phyloP scores from a whole-genome alignment of 2,329 filamentous ascomycete species.

The Colletotrichum caudatum region DNA sequence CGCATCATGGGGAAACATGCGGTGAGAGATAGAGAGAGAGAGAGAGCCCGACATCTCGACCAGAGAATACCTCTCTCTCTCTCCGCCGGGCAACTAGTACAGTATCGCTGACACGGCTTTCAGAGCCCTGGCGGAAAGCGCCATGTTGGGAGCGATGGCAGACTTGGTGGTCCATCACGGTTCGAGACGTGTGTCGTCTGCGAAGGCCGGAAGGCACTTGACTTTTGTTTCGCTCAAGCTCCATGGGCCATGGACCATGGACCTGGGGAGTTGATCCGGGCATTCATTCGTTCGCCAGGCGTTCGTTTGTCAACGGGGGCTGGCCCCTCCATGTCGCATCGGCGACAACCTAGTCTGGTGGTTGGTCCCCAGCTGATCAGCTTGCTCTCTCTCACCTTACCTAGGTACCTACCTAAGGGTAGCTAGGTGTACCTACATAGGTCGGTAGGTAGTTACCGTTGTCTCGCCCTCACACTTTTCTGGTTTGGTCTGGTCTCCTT shows the following conservation, averaged over 20 bases:
- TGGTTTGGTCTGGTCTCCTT: constrained; percentile 3
- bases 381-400: too few relatives aligned
- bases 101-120: neutral
- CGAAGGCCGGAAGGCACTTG: neutral
- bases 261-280: neutral
- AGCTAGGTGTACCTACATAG: too few relatives aligned
- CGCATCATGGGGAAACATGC: neutral
- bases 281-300: neutral
- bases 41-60: constrained; percentile 1
- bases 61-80: too few relatives aligned
- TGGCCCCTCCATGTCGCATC: constrained; percentile 23
- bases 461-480: neutral
- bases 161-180: neutral
- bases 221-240: neutral
- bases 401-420: too few relatives aligned
- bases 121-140: neutral
- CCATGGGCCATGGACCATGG: neutral
- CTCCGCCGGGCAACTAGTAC: too few relatives aligned
- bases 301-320: constrained; percentile 9
- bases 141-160: neutral
- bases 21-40: too few relatives aligned
- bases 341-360: neutral
- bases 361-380: constrained; percentile 1
- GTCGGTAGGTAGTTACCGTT: too few relatives aligned
- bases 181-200: neutral